Evolutionary conservation across 2,329 filamentous ascomycete genomes (phyloP).

Genomic region (Pseudogymnoascus verrucosus): DNA sequence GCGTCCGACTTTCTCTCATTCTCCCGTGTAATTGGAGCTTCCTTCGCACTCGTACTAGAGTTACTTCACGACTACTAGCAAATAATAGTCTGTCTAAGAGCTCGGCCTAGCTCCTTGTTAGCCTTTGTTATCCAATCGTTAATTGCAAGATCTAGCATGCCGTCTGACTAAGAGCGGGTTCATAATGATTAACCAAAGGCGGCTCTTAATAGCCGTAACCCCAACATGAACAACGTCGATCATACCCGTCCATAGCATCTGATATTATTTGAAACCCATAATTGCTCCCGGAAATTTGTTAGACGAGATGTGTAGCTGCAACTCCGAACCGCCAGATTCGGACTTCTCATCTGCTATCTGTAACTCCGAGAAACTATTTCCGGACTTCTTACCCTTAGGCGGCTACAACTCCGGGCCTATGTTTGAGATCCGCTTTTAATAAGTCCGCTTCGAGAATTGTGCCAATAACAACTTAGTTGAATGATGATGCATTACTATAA

Average conservation of each 20-base stretch:
- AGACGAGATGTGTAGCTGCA: background rate
- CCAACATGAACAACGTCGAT: background rate
- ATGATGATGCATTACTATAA: no score
- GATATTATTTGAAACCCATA: background rate
- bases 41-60: background rate
- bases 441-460: no score
- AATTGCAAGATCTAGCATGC: no score
- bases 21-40: background rate
- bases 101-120: no score
- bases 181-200: background rate
- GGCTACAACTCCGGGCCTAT: background rate
- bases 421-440: background rate
- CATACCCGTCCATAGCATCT: background rate
- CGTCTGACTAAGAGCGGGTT: background rate
- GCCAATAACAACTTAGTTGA: no score
- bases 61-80: background rate
- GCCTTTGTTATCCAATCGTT: no score
- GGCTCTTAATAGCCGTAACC: background rate
- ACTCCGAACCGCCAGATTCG: background rate
- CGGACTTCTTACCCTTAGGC: background rate
- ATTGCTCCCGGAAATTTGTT: background rate
- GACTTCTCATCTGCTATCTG: background rate
- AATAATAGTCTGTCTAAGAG: background rate
- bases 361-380: background rate
- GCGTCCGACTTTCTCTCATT: background rate